phyloP scores from a whole-genome alignment of 495 filamentous ascomycete genomes.

The Penicillium maclennaniae region DNA sequence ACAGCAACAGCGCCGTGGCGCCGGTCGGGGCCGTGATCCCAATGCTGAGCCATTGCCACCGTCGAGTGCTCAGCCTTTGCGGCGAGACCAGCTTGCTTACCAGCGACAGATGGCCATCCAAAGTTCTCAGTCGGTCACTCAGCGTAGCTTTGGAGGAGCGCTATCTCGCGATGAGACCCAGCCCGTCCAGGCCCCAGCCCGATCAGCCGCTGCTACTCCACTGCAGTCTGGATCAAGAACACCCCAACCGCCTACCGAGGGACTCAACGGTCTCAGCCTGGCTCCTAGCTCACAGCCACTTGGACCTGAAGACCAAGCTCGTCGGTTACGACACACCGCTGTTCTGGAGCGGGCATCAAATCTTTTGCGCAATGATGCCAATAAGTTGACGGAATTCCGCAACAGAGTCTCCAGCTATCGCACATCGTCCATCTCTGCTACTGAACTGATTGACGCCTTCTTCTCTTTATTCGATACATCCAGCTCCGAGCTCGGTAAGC shows the following conservation, averaged over 20 bases:
- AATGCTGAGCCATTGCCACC: conserved; percentile 75
- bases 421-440: conserved; percentile 59
- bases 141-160: conserved; percentile 77
- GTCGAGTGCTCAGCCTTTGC: conserved; percentile 77
- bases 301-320: conserved; percentile 74
- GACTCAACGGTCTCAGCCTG: conserved; percentile 38
- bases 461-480: conserved; percentile 78
- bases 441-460: conserved; percentile 76
- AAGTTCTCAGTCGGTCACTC: conserved; percentile 72
- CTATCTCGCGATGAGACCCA: conserved; percentile 56
- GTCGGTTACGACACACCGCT: conserved; percentile 63
- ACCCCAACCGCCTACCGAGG: conserved; percentile 37
- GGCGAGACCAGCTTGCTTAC: conserved; percentile 85
- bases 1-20: conserved; percentile 55
- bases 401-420: conserved; percentile 71
- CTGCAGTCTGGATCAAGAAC: conserved; percentile 37
- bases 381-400: conserved; percentile 75
- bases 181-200: conserved; percentile 39
- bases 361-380: conserved; percentile 67
- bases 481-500: conserved; percentile 74
- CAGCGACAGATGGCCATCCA: conserved; percentile 91
- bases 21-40: conserved; percentile 66
- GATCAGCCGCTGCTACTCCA: conserved; percentile 37
- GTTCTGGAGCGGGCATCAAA: conserved; percentile 82
- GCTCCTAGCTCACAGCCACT: conserved; percentile 32